Evolutionary conservation across 2,329 filamentous ascomycete genomes (phyloP), one percentile per base, ranked within the genome.

Genomic region (Cercospora sojina): DNA sequence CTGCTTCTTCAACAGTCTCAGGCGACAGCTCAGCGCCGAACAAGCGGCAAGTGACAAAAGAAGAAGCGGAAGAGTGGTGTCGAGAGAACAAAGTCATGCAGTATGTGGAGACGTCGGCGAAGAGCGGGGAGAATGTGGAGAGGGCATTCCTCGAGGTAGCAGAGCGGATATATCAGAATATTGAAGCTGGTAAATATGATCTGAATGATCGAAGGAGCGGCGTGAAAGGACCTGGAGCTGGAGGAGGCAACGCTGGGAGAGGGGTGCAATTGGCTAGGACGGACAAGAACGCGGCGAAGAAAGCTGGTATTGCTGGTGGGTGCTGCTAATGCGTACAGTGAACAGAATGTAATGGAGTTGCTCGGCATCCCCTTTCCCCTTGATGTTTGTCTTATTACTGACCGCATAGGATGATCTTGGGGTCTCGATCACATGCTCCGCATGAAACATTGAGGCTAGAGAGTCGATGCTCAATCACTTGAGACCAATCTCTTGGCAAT

Each of bases 81-180:
- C 85, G 84, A 67, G 82, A 85, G 71, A 97, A 98, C 79, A 91
- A 91, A 66, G 89, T 98, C 27, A 87, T 97, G 76, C 88, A 93
- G 77, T 98, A 98, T 77, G 92, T 98, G 69, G 95, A 99, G 83
- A 99, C 95, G 43, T 93, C 90, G 71, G 95, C 95, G 59, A 99
- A 98, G 84, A 96, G 90, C 69, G 95, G 95, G 61, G 92, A 96
- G 77, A 92, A 92, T 59, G 95, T 99, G 38, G 95, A 99, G 79
- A 87, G 89, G 72, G 95, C 95, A 1, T 99, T 99, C 75, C 86
- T 96, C 76, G 89, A 95, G 75, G 93, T 98, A 13, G 93, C 95
- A 20, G 93, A 97, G 83, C 86, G 93, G 79, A 98, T 99, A 82
- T 96, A 96, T 77, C 89, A 94, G 78, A 98, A 98, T 75, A 97